Base-by-base conservation (phyloP, 768 basidiomycete species). In the Sporobolomyces roseus region DNA sequence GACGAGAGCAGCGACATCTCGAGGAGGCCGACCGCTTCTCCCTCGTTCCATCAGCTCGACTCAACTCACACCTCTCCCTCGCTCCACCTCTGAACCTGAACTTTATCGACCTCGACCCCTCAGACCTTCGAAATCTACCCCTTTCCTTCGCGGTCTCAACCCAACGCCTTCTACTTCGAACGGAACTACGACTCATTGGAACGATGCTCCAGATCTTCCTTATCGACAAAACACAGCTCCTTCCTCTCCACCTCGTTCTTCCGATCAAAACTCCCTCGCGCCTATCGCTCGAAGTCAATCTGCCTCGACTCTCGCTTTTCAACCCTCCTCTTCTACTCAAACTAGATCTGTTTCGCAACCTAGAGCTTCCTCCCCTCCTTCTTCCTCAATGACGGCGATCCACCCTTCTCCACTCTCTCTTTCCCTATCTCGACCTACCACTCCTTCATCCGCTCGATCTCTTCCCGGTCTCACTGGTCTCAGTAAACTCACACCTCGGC, bases 191-290 rank as follows among this genome's bases (percentile, higher is more conserved):
- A 27, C 61, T 5, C 36, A 55, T 30, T 71, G 65, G 65, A 66
- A 66, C 70, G 70, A 71, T 19, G 46, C 58, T 23, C 65, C 70
- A 10, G 66, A 63, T n/a, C 29, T 68, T 9, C 54, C 54, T 21
- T 55, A 32, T 53, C 53, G 36, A 2, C 62, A 54, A 33, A 51
- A 54, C 19, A 29, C 62, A 25, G 36, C 52, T 21, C 45, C 52
- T 33, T 54, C 62, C 2, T 35, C 62, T n/a, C 41, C n/a, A n/a
- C n/a, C 52, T 29, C 62, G n/a, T 2, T 30, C n/a, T 1, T 1
- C 43, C 30, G 62, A 63, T 13, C n/a, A 27, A 9, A 60, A 38
- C 33, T 48, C 45, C 17, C 43, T 46, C 30, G 45, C 43, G 2
- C 58, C 58, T 41, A 55, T 35, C 29, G 41, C 32, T 29, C 53